Evolutionary conservation across 1,139 yeast genomes (phyloP), one percentile per base, ranked within the genome.

Genomic region (Zhuliangozyma blackwelliae): DNA sequence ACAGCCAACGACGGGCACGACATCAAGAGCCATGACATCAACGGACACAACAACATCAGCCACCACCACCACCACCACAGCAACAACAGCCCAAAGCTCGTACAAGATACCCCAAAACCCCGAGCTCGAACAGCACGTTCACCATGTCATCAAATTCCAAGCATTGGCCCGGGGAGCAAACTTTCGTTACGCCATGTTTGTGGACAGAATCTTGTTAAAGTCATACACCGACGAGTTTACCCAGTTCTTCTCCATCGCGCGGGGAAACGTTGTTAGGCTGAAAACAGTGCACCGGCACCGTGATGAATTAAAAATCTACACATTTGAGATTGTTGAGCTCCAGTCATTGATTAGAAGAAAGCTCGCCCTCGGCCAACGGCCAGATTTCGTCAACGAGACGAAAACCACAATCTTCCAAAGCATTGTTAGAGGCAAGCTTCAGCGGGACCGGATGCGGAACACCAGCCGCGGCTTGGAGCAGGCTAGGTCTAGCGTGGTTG

Each of bases 151-250:
- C 51, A 59, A 62, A 40, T 62, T 83, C 25, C 92, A 84, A 53
- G 72, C 88, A 0, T 59, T 79, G 25, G 71, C 83, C 7, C 66
- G 85, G 47, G 92, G 90, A 22, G 81, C 85, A 1, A 67, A 76
- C 37, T 62, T 77, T 43, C 68, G 94, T 34, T 84, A 80, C 54
- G 61, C 61, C 22, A 65, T 81, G 65, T 81, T 79, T 55, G 82
- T 82, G 29, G 74, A 75, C 47, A 72, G 67, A 40, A 77, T 79
- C 43, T 73, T 79, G 69, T 52, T 81, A 28, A 75, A 73, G 45
- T 77, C 82, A 3, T 75, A 72, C 45, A 63, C 65, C 5, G 75
- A 70, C 16, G 77, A 73, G 41, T 57, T 79, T 26, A 61, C 61
- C 5, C 41, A 40, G 9, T 57, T 70, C 25, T 47, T 54, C 31